phyloP scores from a whole-genome alignment of 1,139 yeast genomes.

The Suhomyces choctaworum region DNA sequence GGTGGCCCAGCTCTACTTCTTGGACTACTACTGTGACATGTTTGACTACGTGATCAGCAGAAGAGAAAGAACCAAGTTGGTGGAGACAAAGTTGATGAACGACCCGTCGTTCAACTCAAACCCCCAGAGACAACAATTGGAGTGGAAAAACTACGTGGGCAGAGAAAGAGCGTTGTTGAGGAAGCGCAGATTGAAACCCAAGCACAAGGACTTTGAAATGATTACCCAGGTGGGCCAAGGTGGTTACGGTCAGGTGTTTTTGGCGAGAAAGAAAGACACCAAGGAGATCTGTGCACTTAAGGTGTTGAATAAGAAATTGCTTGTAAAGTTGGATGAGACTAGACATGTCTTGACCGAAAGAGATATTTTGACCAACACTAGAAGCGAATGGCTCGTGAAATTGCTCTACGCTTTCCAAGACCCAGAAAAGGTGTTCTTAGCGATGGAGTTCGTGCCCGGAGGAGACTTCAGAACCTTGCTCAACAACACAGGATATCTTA shows the following conservation, averaged over 20 bases:
- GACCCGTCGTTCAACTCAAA: slow-evolving; percentile 41
- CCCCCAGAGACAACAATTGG: slow-evolving; percentile 55
- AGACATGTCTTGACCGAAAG: slow-evolving; percentile 95
- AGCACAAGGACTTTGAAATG: slow-evolving; percentile 92
- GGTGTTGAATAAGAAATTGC: slow-evolving; percentile 80
- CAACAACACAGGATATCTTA: slow-evolving; percentile 88
- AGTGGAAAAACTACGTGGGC: slow-evolving; percentile 81
- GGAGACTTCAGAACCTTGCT: slow-evolving; percentile 96
- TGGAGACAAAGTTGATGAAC: slow-evolving; percentile 54
- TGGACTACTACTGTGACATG: slow-evolving; percentile 95
- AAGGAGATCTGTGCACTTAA: slow-evolving; percentile 95
- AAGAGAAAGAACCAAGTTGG: slow-evolving; percentile 73
- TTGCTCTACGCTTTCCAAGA: slow-evolving; percentile 95
- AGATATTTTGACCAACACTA: slow-evolving; percentile 90
- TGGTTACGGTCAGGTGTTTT: slow-evolving; percentile 95
- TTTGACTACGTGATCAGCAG: slow-evolving; percentile 89
- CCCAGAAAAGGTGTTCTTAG: slow-evolving; percentile 82
- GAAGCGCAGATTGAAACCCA: slow-evolving; percentile 87
- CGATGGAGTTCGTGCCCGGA: slow-evolving; percentile 99
- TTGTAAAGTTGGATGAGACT: slow-evolving; percentile 90
- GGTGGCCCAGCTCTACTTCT: slow-evolving; percentile 78
- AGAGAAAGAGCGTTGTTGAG: slow-evolving; percentile 84
- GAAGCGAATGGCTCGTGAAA: slow-evolving; percentile 95
- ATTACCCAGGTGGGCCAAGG: slow-evolving; percentile 99
- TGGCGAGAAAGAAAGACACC: slow-evolving; percentile 93